Evolutionary conservation across 192 early-diverging fungal species (phyloP), one percentile per base, ranked within the genome.

Genomic region (Cladochytrium replicatum): DNA sequence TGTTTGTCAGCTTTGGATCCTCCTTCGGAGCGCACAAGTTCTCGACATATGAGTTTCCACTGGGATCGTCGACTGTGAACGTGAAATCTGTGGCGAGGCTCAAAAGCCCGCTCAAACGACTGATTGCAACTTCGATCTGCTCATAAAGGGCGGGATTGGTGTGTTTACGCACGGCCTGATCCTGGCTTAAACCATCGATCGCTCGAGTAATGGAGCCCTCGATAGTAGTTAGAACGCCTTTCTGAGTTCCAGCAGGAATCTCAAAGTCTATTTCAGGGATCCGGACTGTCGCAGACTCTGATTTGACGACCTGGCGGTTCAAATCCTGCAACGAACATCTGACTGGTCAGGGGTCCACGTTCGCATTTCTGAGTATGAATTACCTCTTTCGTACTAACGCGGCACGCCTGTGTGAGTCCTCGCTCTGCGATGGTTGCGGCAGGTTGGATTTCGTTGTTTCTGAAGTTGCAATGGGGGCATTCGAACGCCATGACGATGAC

Each of bases 11-110:
- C 58, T 89, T 80, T 8, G 87, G 79, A 57, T 96, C 92, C 26
- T 64, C 56, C 7, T 71, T 72, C 13, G 87, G 86, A 17, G 80
- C 72, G 38, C 71, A 74, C 46, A 89, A 68, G 60, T 87, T 93
- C 63, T 96, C 93, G 38, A 90, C 82, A 55, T 88, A 96, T 27
- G 74, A 78, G 77, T 96, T 96, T 28, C 93, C 93, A 13, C 88
- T 65, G 17, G 93, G 91, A 57, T 96, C 93, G 61, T 91, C 87
- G 27, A 96, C 58, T 6, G 71, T 69, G 50, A 96, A 34, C 0
- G 84, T 91, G 57, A 93, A 93, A 1, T 72, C 69, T 21, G 9
- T 43, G 50, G 15, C 57, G 66, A 38, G 65, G 70, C 7, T 83
- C 67, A 29, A 72, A 53, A 49, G 78, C 81, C 13, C 48, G 51